Evolutionary conservation across 805 yeast genomes (phyloP).

Genomic region (Yarrowia deformans): DNA sequence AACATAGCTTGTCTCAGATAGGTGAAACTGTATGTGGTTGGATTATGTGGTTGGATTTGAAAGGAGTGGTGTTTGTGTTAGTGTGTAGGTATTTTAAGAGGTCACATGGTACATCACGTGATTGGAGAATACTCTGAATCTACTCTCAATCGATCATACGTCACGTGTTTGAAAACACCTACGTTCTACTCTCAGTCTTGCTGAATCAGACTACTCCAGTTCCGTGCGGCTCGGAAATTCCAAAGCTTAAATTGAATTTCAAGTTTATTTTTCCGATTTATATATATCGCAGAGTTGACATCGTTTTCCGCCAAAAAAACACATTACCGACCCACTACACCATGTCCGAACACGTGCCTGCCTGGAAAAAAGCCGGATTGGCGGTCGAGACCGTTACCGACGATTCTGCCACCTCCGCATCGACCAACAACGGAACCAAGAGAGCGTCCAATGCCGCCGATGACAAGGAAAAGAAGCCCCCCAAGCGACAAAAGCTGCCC

Average conservation of each 20-base stretch:
- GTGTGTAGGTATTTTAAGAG: neutral
- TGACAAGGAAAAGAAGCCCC: constrained; percentile 58
- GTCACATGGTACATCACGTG: neutral
- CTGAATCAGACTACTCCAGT: too few species aligned
- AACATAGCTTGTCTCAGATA: constrained; percentile 11
- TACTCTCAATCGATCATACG: too few species aligned
- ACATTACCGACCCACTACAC: neutral
- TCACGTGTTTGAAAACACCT: too few species aligned
- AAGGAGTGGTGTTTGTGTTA: neutral
- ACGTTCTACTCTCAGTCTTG: too few species aligned
- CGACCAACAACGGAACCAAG: constrained; percentile 41
- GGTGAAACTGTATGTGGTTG: constrained; percentile 12
- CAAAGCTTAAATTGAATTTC: constrained; percentile 8
- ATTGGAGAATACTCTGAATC: too few species aligned
- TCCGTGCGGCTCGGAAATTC: constrained; percentile 14
- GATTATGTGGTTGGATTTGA: neutral
- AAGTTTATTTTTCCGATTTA: constrained; percentile 13
- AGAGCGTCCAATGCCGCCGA: constrained; percentile 17
- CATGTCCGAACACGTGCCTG: constrained; percentile 58
- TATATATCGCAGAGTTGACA: neutral
- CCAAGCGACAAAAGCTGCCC: constrained; percentile 74
- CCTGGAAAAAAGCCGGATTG: constrained; percentile 83
- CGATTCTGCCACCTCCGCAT: constrained; percentile 48
- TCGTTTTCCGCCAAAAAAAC: neutral
- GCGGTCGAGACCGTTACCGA: constrained; percentile 56